Conservation (phyloP, 2,329 filamentous ascomycete species). For the Aspergillus calidoustus region DNA sequence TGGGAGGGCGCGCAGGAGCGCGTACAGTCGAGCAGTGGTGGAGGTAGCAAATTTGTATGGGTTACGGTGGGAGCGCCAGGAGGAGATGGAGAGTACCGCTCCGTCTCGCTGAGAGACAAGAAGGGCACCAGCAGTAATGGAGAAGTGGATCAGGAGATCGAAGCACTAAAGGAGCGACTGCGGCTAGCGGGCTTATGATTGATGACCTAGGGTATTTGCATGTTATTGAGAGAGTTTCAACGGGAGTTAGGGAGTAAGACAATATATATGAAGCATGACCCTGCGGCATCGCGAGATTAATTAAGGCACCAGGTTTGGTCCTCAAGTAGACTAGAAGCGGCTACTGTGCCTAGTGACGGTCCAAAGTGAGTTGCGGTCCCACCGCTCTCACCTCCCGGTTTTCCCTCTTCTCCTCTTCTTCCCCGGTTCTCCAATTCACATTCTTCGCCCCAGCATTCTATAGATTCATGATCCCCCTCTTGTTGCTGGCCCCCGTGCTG, state of each 20-base stretch:
- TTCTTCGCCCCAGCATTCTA: not conserved
- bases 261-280: constrained; percentile 11
- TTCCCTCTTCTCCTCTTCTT: constrained; percentile 8
- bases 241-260: not conserved
- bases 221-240: not conserved
- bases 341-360: constrained; percentile 1
- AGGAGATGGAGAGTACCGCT: constrained; percentile 51
- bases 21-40: constrained; percentile 43
- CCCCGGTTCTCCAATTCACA: not conserved
- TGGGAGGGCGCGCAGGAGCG: constrained; percentile 50
- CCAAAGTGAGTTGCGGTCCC: not conserved
- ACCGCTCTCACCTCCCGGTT: not conserved
- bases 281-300: not conserved
- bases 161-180: constrained; percentile 35
- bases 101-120: constrained; percentile 40
- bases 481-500: constrained; percentile 16
- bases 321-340: constrained; percentile 12
- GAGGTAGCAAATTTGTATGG: constrained; percentile 57
- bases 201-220: constrained; percentile 24
- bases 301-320: not conserved
- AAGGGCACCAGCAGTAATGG: constrained; percentile 5
- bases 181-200: constrained; percentile 29
- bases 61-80: constrained; percentile 54
- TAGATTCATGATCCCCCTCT: constrained; percentile 16
- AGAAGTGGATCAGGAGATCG: constrained; percentile 34